A percentile compares a stretch with the other conserved stretches of the same genome.
These are phyloP conservation scores for Pharnaceum exiguum DNA, from an alignment of 148 eudicot species.

Conservation along the genomic window DNA sequence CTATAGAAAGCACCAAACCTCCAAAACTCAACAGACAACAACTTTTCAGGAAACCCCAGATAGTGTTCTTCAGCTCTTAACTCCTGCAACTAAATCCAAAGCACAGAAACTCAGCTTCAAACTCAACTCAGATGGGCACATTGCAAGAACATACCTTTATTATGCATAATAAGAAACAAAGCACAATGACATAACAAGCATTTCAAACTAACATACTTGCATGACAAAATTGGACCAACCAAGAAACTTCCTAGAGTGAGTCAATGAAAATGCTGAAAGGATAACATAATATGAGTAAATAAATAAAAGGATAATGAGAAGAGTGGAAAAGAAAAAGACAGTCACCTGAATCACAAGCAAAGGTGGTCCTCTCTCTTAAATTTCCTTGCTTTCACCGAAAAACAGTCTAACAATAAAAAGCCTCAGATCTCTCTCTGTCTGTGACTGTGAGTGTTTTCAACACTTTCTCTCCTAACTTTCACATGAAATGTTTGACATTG, in stretches of 20 bases:
- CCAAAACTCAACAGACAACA: slow-evolving; percentile 22
- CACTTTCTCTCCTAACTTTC: no score
- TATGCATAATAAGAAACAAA: background rate
- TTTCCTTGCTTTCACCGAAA: slow-evolving; percentile 17
- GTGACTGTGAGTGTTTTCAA: background rate
- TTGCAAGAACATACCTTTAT: slow-evolving; percentile 1
- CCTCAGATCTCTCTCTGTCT: slow-evolving; percentile 26
- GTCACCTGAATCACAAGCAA: slow-evolving; percentile 42
- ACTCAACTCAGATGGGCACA: slow-evolving; percentile 3
- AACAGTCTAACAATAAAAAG: slow-evolving; percentile 11
- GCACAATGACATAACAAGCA: background rate
- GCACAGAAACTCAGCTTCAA: slow-evolving; percentile 13
- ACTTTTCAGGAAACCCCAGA: slow-evolving; percentile 13
- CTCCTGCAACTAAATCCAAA: slow-evolving; percentile 13
- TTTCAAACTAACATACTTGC: no score
- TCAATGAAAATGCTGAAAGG: background rate
- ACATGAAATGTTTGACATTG: slow-evolving; percentile 28
- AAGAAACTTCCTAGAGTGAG: background rate
- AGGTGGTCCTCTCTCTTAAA: slow-evolving; percentile 11
- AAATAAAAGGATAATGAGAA: background rate
- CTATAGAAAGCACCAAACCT: slow-evolving; percentile 2
- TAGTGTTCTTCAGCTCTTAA: slow-evolving; percentile 3
- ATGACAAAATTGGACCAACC: slow-evolving; percentile 5
- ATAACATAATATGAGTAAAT: background rate
- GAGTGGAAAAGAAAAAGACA: slow-evolving; percentile 3